These are phyloP conservation scores for Panellus pusillus DNA, from an alignment of 768 basidiomycete species.

Conservation along the genomic window DNA sequence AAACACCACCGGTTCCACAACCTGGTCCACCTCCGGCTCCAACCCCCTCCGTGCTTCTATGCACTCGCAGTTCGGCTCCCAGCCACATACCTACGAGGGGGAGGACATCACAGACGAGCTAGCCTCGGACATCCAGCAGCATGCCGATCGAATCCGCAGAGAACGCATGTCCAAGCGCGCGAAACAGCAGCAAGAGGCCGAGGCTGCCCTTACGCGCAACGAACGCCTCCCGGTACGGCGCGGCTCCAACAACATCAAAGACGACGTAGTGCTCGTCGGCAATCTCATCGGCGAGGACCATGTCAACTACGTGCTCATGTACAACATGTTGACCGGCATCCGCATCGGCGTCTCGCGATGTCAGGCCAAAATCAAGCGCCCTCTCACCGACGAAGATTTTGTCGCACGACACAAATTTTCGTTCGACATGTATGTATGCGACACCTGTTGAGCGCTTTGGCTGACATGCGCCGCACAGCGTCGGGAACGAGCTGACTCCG, in stretches of 20 bases:
- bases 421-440: conserved; percentile 84
- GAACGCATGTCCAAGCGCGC: conserved; percentile 75
- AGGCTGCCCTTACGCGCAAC: conserved; percentile 50
- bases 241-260: conserved; percentile 10
- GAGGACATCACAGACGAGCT: conserved; percentile 52
- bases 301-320: conserved; percentile 99
- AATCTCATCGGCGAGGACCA: conserved; percentile 98
- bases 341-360: conserved; percentile 94
- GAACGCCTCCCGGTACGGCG: conserved; percentile 19
- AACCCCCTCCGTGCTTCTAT: conserved; percentile 27
- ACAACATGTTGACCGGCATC: conserved; percentile 99
- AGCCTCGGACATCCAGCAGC: conserved; percentile 81
- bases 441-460: not conserved
- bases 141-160: conserved; percentile 82
- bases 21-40: conserved; percentile 22
- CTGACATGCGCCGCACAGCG: conserved; percentile 40
- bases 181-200: conserved; percentile 63
- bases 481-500: conserved; percentile 97
- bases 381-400: conserved; percentile 85
- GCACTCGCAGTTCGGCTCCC: conserved; percentile 34
- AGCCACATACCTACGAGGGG: conserved; percentile 36
- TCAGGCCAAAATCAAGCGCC: conserved; percentile 91
- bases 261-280: conserved; percentile 40
- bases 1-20: conserved; percentile 67
- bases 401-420: conserved; percentile 89